Evolutionary conservation across 805 yeast species (phyloP).

Genomic region (Teunomyces barrocoloradensis): DNA sequence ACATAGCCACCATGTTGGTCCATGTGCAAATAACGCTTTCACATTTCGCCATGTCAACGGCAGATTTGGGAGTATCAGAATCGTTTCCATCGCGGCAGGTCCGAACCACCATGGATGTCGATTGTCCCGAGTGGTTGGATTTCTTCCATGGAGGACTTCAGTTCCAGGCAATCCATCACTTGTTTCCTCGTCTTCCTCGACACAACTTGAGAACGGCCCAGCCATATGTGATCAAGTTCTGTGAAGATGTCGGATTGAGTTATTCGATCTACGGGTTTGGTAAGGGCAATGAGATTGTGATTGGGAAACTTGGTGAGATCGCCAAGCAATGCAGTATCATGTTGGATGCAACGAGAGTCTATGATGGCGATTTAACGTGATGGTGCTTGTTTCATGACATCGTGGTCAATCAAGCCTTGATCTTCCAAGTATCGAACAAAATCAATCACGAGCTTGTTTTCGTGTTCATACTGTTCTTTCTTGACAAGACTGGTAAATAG

Average conservation of each 20-base stretch:
- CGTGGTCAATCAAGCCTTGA: slow-evolving; percentile 27
- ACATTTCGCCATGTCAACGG: slow-evolving; percentile 91
- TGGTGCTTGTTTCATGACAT: slow-evolving; percentile 10
- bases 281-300: slow-evolving; percentile 70
- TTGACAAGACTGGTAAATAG: slow-evolving; percentile 39
- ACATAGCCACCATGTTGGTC: slow-evolving; percentile 82
- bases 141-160: slow-evolving; percentile 90
- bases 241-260: slow-evolving; percentile 70
- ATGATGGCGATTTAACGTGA: slow-evolving; percentile 47
- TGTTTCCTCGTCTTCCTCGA: slow-evolving; percentile 85
- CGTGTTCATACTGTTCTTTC: slow-evolving; percentile 39
- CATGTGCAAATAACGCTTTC: slow-evolving; percentile 89
- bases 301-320: slow-evolving; percentile 66
- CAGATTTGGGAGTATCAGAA: slow-evolving; percentile 79
- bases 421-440: slow-evolving; percentile 37
- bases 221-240: slow-evolving; percentile 67
- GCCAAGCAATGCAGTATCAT: slow-evolving; percentile 77
- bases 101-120: slow-evolving; percentile 93
- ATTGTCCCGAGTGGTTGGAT: slow-evolving; percentile 90
- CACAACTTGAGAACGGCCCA: slow-evolving; percentile 81
- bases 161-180: slow-evolving; percentile 86
- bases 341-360: slow-evolving; percentile 66
- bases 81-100: slow-evolving; percentile 76
- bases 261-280: slow-evolving; percentile 85
- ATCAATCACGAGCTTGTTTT: slow-evolving; percentile 38